Conservation (phyloP, 495 filamentous ascomycete species). For the Baudoinia panamericana region DNA sequence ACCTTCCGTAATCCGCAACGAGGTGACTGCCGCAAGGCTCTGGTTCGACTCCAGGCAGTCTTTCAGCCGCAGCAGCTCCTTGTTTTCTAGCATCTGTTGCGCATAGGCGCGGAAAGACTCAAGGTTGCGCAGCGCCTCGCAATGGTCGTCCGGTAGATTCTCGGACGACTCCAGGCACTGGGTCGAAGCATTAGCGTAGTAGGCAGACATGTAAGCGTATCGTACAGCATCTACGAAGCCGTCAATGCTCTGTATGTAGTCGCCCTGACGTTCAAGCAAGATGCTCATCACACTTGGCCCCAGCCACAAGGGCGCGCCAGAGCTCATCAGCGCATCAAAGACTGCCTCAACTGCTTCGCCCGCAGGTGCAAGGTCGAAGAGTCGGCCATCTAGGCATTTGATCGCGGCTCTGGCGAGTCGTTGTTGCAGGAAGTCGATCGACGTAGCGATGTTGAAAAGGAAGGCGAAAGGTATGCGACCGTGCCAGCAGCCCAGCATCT, state of each 20-base stretch:
- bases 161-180: constrained; percentile 39
- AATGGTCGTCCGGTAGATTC: constrained; percentile 43
- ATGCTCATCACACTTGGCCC: constrained; percentile 50
- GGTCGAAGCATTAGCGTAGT: constrained; percentile 82
- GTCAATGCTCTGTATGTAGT: constrained; percentile 78
- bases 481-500: constrained; percentile 54
- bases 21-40: constrained; percentile 25
- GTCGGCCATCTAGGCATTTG: constrained; percentile 54
- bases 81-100: constrained; percentile 31
- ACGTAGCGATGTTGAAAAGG: constrained; percentile 81
- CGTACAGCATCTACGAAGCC: constrained; percentile 57
- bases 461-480: constrained; percentile 52
- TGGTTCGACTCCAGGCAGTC: constrained; percentile 42
- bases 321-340: constrained; percentile 53
- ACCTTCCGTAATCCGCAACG: constrained; percentile 26
- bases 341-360: constrained; percentile 65
- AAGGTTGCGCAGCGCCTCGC: constrained; percentile 63
- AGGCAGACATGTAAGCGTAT: constrained; percentile 94
- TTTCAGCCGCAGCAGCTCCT: constrained; percentile 31
- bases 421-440: constrained; percentile 75
- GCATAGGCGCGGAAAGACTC: constrained; percentile 60
- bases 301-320: constrained; percentile 45
- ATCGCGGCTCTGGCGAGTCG: constrained; percentile 65
- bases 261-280: constrained; percentile 63
- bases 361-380: constrained; percentile 73